Conservation (phyloP, 495 filamentous ascomycete species). For the Aspergillus nanangensis region DNA sequence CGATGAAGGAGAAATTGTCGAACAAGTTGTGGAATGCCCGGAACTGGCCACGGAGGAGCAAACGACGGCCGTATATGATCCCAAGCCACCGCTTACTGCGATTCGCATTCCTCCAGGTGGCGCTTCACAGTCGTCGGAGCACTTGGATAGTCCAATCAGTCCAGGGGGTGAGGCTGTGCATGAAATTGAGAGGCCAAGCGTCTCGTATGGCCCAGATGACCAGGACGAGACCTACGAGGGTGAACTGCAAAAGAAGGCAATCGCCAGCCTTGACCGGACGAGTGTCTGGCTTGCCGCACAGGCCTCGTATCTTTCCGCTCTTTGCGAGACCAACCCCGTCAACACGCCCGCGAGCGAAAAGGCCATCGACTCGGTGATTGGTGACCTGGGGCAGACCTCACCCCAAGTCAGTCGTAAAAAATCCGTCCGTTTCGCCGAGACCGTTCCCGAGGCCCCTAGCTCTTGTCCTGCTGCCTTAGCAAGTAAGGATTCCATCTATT, state of each 20-base stretch:
- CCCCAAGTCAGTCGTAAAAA: slow-evolving; percentile 55
- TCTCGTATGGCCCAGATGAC: slow-evolving; percentile 46
- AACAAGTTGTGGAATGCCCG: slow-evolving; percentile 63
- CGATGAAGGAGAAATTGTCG: slow-evolving; percentile 49
- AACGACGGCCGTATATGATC: slow-evolving; percentile 38
- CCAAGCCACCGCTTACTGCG: slow-evolving; percentile 66
- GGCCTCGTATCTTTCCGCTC: slow-evolving; percentile 66
- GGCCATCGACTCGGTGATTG: slow-evolving; percentile 12
- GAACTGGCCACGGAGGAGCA: slow-evolving; percentile 42
- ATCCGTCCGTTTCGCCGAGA: slow-evolving; percentile 68
- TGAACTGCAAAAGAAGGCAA: slow-evolving; percentile 59
- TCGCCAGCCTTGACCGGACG: slow-evolving; percentile 73
- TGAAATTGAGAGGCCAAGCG: slow-evolving; percentile 27
- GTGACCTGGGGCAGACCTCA: slow-evolving; percentile 17
- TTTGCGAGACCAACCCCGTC: slow-evolving; percentile 59
- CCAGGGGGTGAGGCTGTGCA: slow-evolving; percentile 27
- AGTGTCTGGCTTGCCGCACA: slow-evolving; percentile 78
- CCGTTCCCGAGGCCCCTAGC: slow-evolving; percentile 37
- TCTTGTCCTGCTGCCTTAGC: slow-evolving; percentile 26
- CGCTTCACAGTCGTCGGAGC: slow-evolving; percentile 14
- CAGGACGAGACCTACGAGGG: slow-evolving; percentile 66
- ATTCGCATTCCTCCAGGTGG: slow-evolving; percentile 30
- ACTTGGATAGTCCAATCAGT: slow-evolving; percentile 29
- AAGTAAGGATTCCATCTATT: slow-evolving; percentile 78
- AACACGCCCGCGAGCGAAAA: slow-evolving; percentile 40